Evolutionary conservation across 2,329 filamentous ascomycete genomes (phyloP).

Genomic region (Venturia oleaginea): DNA sequence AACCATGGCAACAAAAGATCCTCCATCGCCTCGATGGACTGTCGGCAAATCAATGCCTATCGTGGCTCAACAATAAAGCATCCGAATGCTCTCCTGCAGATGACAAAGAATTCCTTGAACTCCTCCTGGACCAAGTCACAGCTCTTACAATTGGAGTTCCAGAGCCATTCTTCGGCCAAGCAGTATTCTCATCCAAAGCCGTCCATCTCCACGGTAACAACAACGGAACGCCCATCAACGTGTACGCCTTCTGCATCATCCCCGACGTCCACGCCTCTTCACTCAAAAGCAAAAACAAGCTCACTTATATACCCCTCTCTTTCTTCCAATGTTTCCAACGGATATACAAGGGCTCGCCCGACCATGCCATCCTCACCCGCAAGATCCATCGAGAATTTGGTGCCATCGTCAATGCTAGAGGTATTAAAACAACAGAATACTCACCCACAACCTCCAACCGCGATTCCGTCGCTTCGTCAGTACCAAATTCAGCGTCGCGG

Average conservation of each 20-base stretch:
- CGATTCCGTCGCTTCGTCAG: neutral
- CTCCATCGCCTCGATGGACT: conserved; percentile 20
- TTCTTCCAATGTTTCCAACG: conserved; percentile 38
- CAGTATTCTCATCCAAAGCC: conserved; percentile 34
- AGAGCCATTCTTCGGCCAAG: conserved; percentile 32
- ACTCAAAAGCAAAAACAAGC: conserved; percentile 19
- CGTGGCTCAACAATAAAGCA: conserved; percentile 24
- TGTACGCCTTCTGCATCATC: conserved; percentile 38
- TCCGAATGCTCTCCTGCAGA: conserved; percentile 19
- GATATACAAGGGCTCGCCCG: conserved; percentile 35
- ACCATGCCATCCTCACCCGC: conserved; percentile 35
- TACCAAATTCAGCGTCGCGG: neutral
- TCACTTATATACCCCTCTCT: conserved; percentile 31
- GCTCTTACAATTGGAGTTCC: conserved; percentile 27
- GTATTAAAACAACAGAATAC: conserved; percentile 14
- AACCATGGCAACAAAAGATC: conserved; percentile 25
- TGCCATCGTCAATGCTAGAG: conserved; percentile 25
- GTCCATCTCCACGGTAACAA: conserved; percentile 28
- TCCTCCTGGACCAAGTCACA: conserved; percentile 24
- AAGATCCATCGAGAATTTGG: conserved; percentile 39
- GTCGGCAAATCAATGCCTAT: conserved; percentile 22
- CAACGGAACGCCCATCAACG: conserved; percentile 17
- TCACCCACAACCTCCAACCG: conserved; percentile 8
- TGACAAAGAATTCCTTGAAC: conserved; percentile 28
- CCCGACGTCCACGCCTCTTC: conserved; percentile 32